Conservation (phyloP, 352 stramenopile genomes). For the Thalassiosira ordinaria region DNA sequence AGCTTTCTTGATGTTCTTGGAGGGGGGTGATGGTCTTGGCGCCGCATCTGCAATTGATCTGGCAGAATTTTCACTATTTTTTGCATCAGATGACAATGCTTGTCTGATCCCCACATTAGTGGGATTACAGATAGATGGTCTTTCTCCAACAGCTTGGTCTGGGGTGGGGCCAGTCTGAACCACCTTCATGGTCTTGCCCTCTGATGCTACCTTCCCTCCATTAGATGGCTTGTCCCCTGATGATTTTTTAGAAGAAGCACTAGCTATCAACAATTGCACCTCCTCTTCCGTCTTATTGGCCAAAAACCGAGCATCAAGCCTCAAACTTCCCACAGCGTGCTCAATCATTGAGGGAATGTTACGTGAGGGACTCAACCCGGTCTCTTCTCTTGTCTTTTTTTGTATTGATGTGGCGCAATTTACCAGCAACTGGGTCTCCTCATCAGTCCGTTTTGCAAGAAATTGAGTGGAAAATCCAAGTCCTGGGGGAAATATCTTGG, state of each 20-base stretch:
- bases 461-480: neutral
- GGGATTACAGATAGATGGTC: too few species aligned
- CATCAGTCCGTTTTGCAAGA: neutral
- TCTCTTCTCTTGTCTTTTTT: neutral
- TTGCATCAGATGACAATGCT: too few species aligned
- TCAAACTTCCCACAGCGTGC: neutral
- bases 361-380: neutral
- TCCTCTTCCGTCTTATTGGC: neutral
- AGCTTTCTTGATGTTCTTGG: too few species aligned
- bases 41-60: too few species aligned
- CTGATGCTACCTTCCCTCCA: neutral
- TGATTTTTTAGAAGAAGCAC: neutral
- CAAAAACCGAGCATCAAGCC: neutral
- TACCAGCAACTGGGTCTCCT: neutral
- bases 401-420: neutral
- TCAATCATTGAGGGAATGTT: neutral
- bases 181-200: neutral
- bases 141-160: neutral
- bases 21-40: too few species aligned
- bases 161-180: neutral
- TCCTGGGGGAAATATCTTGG: neutral
- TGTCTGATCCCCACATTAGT: too few species aligned
- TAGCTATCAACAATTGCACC: neutral
- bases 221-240: neutral
- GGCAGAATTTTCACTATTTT: too few species aligned